Base-by-base conservation (phyloP, 495 filamentous ascomycete genomes). In the Aeminium ludgeri region DNA sequence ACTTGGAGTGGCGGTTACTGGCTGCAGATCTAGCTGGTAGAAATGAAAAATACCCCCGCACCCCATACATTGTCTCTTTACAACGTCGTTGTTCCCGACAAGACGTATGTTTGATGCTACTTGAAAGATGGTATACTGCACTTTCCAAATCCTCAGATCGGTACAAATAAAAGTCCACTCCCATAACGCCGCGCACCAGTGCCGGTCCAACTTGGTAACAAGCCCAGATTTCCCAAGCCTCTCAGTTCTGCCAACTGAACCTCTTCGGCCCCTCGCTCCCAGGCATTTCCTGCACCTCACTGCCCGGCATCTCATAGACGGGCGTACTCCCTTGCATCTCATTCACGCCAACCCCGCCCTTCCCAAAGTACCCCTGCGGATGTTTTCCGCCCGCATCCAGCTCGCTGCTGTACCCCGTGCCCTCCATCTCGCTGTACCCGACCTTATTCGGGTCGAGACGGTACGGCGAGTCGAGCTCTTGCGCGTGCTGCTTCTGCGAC, bases 391-490 rank as follows among this genome's bases (percentile, higher is more conserved):
- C n/a, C n/a, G n/a, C n/a, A n/a, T n/a, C n/a, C n/a, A 34, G 38
- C 16, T 44, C 38, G 44, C 36, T 35, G 31, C 43, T 38, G 19
- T 46, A 35, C n/a, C 40, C 47, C 11, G 15, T n/a, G 6, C 41
- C 45, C 15, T 40, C 40, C 40, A 47, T 40, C 36, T 53, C 50
- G 13, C 32, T 41, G 39, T 53, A 53, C 16, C 43, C 46, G 8
- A 17, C 25, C 20, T 40, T 38, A n/a, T 40, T 40, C 18, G 41
- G 46, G 28, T 49, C 46, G 3, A 49, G 10, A 16, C 42, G 45
- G 25, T 52, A 41, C 25, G 40, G 45, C 18, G 34, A 28, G 11
- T 49, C 50, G 46, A 53, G 40, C 43, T 52, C 50, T 34, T 47
- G 41, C 38, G 38, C 41, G 28, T 23, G 30, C 12, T 29, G 50